Evolutionary conservation across 305 asterid genomes (phyloP), one percentile per base, ranked within the genome.

Genomic region (Fraxinus xanthoxyloides): DNA sequence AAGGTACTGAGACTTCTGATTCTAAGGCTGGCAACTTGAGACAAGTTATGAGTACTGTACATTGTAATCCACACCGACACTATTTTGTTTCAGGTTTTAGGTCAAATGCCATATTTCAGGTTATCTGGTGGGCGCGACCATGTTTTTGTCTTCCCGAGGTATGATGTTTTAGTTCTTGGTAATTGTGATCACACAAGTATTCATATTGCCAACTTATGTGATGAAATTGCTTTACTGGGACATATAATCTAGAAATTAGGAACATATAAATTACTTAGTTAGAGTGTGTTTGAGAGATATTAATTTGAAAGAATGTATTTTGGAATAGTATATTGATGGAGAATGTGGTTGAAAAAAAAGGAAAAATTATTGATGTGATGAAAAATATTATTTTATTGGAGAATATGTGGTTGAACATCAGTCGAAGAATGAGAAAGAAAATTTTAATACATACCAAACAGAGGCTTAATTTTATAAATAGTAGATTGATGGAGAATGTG

Each of bases 101-200:
- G 97, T 85, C 98, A 96, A 90, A 94, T 96, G 99, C 97, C 98
- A 79, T 89, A 92, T 89, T 96, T 94, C 91, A 90, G 98, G 90
- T 86, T 96, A 82, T 91, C 98, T 76, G 95, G 98, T 80, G 97
- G 99, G 61, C 95, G 98, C 79, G 82, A 93, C 86, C 99, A 96
- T 89, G 82, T 96, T 79, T 94, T 94, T 89, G 93, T 96, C 72
- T 96, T 96, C 87, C 99, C 99, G 72, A 94, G 98, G 98, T 96
- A 86, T 83, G 81, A 32, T 30, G 12, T 63, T 67, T 46, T 78
- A 43, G 40, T 82, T 77, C 79, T 69, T 40, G 23, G 28, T 32
- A 72, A 59, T 35, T 38, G 73, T 81, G 54, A 43, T 77, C 81
- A 51, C n/a, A 51, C 7, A 24, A 72, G 35, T 78, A 77, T 38